These are phyloP conservation scores for Suhomyces sp. DNA, from an alignment of 805 yeast species.

Conservation along the genomic window DNA sequence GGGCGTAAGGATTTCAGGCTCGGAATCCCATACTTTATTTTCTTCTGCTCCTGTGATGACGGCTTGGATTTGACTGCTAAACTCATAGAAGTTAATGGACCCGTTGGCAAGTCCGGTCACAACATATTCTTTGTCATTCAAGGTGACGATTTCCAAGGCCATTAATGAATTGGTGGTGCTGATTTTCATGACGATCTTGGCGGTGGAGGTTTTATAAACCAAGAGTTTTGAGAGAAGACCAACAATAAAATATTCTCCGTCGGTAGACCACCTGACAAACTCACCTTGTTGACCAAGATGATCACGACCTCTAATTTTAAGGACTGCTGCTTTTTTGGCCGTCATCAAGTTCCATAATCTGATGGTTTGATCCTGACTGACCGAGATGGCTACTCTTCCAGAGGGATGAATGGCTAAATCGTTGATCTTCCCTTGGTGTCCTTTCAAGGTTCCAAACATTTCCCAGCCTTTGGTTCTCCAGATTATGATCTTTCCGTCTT, in stretches of 20 bases:
- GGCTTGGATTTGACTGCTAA: constrained; percentile 23
- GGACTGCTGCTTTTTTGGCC: constrained; percentile 82
- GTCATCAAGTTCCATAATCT: constrained; percentile 97
- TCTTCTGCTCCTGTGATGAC: constrained; percentile 15
- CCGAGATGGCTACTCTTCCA: constrained; percentile 86
- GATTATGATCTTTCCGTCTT: constrained; percentile 82
- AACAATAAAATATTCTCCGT: constrained; percentile 72
- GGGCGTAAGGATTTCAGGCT: constrained; percentile 37
- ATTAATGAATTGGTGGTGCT: constrained; percentile 59
- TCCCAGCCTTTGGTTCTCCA: constrained; percentile 99
- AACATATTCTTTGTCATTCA: constrained; percentile 53
- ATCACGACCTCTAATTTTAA: constrained; percentile 69
- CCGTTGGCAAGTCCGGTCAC: constrained; percentile 75
- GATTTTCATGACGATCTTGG: constrained; percentile 54
- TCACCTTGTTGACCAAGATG: constrained; percentile 65
- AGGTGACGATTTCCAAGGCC: constrained; percentile 53
- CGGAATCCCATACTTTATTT: constrained; percentile 21
- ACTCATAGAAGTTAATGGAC: constrained; percentile 53
- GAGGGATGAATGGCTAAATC: constrained; percentile 88
- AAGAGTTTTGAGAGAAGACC: constrained; percentile 67
- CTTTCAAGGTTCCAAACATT: constrained; percentile 79
- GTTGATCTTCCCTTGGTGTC: constrained; percentile 79
- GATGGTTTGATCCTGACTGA: constrained; percentile 78
- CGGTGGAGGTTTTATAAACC: constrained; percentile 61
- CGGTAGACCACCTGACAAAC: constrained; percentile 61